Percentiles rank a stretch among this genome's conserved stretches.
Conservation (phyloP, 768 basidiomycete species). For the Lanmaoa rubissima region DNA sequence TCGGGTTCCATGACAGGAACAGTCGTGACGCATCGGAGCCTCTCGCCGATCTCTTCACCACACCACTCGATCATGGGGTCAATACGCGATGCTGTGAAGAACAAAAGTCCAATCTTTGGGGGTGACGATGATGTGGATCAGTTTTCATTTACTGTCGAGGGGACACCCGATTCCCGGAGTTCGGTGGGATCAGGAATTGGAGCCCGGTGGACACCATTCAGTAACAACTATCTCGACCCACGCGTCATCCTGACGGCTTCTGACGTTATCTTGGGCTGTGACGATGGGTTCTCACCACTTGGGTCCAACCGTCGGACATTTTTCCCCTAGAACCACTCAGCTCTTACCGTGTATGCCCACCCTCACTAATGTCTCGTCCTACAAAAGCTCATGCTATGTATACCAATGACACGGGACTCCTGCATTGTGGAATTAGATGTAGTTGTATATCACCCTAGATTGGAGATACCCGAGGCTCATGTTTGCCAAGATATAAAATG, state of each 20-base stretch:
- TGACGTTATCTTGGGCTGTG: conserved; percentile 32
- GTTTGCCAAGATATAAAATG: neutral
- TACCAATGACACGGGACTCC: conserved; percentile 10
- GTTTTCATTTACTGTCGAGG: conserved; percentile 44
- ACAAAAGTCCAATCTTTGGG: conserved; percentile 43
- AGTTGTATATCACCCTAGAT: conserved; percentile 20
- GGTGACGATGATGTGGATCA: conserved; percentile 49
- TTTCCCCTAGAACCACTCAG: conserved; percentile 24
- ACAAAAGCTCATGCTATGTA: conserved; percentile 7
- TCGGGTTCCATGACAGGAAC: conserved; percentile 46
- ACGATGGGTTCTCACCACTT: conserved; percentile 44
- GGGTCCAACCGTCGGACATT: conserved; percentile 41
- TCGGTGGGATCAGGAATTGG: conserved; percentile 13
- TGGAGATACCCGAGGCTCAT: conserved; percentile 20
- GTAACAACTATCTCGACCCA: conserved; percentile 28
- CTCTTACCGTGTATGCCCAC: neutral
- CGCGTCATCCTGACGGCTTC: conserved; percentile 33
- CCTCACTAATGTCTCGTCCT: neutral
- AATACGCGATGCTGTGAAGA: conserved; percentile 38
- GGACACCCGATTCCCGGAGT: conserved; percentile 11
- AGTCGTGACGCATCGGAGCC: conserved; percentile 43
- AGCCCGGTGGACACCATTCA: conserved; percentile 33
- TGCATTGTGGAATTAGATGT: conserved; percentile 15
- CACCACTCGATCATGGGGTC: conserved; percentile 25
- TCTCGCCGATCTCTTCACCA: conserved; percentile 30